Base-by-base conservation (phyloP, 1,284 basidiomycete species). In the Apiotrichum siamense region DNA sequence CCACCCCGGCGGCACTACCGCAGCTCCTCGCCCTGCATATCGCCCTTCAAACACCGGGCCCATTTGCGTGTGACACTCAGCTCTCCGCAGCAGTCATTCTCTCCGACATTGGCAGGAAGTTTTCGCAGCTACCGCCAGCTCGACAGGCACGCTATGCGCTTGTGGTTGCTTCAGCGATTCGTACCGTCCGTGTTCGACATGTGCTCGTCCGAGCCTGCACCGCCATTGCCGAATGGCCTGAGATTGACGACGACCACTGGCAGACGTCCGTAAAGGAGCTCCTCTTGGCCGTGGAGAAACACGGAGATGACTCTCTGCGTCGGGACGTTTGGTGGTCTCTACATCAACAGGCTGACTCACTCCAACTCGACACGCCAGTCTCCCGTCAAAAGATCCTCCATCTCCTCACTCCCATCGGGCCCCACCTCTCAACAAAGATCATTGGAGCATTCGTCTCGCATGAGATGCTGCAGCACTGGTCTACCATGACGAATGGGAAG, bases 311-410 rank as follows among this genome's bases (percentile, higher is more conserved):
- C 0, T 27, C 49, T 0, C 37, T 61, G 3, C 50, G 57, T 3
- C 37, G 50, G 5, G 61, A 63, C 24, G 52, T 64, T 4, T 67
- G 65, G 65, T 57, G 58, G 55, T 41, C 59, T 3, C 24, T 66
- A 3, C 29, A 39, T 7, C 25, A 32, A 4, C 29, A 24, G 9
- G 36, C 23, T 10, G 27, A 44, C 1, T 18, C 35, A 12, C 36
- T 43, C 10, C 25, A 38, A n/a, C 23, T 54, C 17, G 50, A 52
- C 35, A 11, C 33, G 11, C 17, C 24, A 2, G 42, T 49, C 13
- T 36, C 29, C 4, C 47, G 41, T 12, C 44, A 45, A 7, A 52
- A 47, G 37, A 23, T 43, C 23, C 23, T 50, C 25, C 41, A 33
- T 17, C 52, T 58, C 38, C 47, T 58, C 12, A 27, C 32, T 3